phyloP scores from a whole-genome alignment of 306 rosid genomes.

The Gillenia trifoliata region DNA sequence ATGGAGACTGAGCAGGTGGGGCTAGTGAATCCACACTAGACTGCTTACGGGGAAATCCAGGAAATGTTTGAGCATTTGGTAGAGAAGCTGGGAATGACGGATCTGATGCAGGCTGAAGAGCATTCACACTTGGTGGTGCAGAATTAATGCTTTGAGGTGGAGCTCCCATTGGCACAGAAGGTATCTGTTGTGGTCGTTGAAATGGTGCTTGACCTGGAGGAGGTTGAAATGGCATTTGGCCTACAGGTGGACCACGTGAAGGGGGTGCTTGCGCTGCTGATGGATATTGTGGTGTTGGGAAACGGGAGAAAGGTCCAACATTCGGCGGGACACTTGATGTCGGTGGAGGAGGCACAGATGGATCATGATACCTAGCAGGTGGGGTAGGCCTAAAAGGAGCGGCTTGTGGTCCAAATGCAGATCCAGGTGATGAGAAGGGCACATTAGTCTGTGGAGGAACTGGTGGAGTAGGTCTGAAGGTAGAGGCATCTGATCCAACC shows the following conservation, averaged over 20 bases:
- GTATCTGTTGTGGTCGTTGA: conserved; percentile 42
- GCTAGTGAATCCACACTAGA: conserved; percentile 48
- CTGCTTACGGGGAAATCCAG: conserved; percentile 61
- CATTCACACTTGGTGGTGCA: conserved; percentile 36
- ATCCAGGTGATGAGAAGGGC: conserved; percentile 46
- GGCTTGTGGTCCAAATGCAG: conserved; percentile 44
- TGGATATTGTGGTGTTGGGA: conserved; percentile 53
- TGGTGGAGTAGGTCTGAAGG: conserved; percentile 50
- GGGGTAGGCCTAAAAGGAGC: conserved; percentile 59
- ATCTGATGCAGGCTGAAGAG: conserved; percentile 40
- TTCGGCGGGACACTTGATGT: conserved; percentile 41
- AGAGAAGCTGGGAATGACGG: conserved; percentile 37
- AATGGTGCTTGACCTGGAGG: conserved; percentile 41
- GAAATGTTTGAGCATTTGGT: conserved; percentile 56
- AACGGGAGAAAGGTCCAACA: conserved; percentile 49
- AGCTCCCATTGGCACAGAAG: conserved; percentile 69
- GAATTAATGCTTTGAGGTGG: conserved; percentile 45
- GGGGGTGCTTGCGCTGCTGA: conserved; percentile 40
- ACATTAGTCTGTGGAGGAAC: conserved; percentile 36
- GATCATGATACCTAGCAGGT: conserved; percentile 66
- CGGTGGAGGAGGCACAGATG: conserved; percentile 65
- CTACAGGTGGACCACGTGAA: conserved; percentile 37
- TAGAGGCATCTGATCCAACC: conserved; percentile 57
- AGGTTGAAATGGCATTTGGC: conserved; percentile 49
- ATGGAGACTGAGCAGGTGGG: conserved; percentile 50